A percentile compares a stretch with the other conserved stretches of the same genome.
Evolutionary conservation across 75 land plant genomes (phyloP).

Genomic region (Cupressus sempervirens): DNA sequence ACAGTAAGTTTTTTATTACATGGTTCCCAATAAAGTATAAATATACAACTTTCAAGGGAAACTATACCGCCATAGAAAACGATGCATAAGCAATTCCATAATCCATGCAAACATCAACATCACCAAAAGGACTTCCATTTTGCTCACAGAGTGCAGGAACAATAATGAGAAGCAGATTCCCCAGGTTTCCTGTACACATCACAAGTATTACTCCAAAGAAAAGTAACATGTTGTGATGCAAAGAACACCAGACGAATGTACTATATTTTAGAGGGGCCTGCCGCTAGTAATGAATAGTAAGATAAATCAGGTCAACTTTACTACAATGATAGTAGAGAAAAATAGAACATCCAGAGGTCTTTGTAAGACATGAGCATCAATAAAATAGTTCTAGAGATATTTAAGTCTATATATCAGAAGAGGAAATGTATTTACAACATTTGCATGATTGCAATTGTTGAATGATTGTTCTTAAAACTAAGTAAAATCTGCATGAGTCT

Average conservation of each 20-base stretch:
- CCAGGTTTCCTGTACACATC: constrained; percentile 57
- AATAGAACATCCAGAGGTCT: not conserved
- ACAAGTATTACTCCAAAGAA: not conserved
- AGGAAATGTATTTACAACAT: not conserved
- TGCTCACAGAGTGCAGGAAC: constrained; percentile 60
- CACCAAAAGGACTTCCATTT: constrained; percentile 70
- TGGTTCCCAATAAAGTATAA: not conserved
- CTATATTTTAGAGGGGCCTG: not conserved
- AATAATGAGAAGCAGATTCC: constrained; percentile 63
- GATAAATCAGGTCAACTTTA: not conserved
- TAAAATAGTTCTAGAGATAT: not conserved
- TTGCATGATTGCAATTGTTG: not conserved
- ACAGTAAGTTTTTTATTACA: not conserved
- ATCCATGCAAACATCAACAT: constrained; percentile 38
- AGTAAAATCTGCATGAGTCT: not conserved
- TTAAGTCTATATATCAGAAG: not conserved
- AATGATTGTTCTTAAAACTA: not conserved
- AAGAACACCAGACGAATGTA: not conserved
- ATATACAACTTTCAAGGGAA: not conserved
- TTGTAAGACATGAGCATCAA: not conserved
- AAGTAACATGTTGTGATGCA: not conserved
- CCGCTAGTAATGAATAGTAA: not conserved
- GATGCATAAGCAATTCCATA: constrained; percentile 77
- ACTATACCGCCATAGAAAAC: constrained; percentile 65
- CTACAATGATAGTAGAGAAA: not conserved